Evolutionary conservation across 2,329 filamentous ascomycete species (phyloP).

Genomic region (Ceratocystis colombiana): DNA sequence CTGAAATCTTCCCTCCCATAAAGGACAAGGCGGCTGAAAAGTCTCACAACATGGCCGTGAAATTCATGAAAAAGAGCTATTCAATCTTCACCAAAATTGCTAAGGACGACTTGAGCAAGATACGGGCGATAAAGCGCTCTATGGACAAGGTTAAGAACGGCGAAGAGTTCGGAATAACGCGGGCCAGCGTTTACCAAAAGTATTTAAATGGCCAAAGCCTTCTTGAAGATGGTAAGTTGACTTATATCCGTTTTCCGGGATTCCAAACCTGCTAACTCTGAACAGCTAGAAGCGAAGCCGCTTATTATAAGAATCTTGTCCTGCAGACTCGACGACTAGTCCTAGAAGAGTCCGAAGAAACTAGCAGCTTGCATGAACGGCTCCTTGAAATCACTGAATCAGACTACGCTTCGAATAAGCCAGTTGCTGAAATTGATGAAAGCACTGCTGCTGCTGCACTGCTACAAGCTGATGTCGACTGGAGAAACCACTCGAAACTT

Average conservation of each 20-base stretch:
- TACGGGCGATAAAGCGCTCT: background rate
- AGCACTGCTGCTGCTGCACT: background rate
- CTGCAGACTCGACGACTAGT: background rate
- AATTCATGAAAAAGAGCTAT: background rate
- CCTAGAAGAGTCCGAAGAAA: background rate
- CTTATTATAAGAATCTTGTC: background rate
- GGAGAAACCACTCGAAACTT: background rate
- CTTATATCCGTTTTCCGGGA: background rate
- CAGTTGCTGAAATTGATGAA: background rate
- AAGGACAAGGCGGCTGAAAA: background rate
- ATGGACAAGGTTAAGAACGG: background rate
- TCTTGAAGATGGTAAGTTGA: slow-evolving; percentile 1
- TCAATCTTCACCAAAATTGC: background rate
- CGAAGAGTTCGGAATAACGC: background rate
- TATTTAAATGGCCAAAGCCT: background rate
- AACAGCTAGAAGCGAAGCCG: background rate
- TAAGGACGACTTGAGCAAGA: background rate
- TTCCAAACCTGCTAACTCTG: background rate
- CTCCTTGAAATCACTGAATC: background rate
- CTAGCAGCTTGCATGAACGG: background rate
- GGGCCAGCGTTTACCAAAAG: background rate
- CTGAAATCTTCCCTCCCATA: background rate
- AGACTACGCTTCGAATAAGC: background rate
- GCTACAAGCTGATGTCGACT: background rate
- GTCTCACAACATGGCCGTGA: background rate